A percentile compares a stretch with the other conserved stretches of the same genome.
These are phyloP conservation scores for Fraxinus paxiana DNA, from an alignment of 305 asterid genomes.

Conservation along the genomic window DNA sequence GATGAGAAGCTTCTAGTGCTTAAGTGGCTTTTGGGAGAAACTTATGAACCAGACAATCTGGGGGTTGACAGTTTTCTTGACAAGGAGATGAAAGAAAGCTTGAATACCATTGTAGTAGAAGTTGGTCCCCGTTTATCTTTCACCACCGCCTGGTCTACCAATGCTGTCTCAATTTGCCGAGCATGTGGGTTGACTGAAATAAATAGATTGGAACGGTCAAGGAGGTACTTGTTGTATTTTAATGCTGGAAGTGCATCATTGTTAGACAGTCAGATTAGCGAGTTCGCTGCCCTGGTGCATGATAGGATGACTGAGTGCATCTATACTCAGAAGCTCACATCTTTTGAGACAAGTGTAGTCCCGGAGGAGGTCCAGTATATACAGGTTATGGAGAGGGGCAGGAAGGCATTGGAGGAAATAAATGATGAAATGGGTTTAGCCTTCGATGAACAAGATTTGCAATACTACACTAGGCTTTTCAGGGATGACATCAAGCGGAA, in stretches of 20 bases:
- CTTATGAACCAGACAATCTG: constrained; percentile 73
- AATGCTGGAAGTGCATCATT: constrained; percentile 47
- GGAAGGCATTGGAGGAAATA: constrained; percentile 82
- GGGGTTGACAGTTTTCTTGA: constrained; percentile 59
- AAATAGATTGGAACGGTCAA: constrained; percentile 72
- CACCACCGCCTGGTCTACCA: constrained; percentile 94
- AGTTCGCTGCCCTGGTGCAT: constrained; percentile 74
- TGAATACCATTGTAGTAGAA: constrained; percentile 47
- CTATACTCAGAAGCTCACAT: constrained; percentile 60
- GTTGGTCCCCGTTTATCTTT: constrained; percentile 95
- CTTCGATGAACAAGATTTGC: constrained; percentile 91
- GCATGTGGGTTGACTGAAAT: constrained; percentile 79
- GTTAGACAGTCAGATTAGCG: constrained; percentile 54
- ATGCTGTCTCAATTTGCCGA: constrained; percentile 84
- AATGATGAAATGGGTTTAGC: constrained; percentile 87
- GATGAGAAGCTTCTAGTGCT: constrained; percentile 58
- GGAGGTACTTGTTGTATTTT: constrained; percentile 66
- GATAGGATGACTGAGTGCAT: constrained; percentile 93
- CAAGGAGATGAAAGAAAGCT: constrained; percentile 24
- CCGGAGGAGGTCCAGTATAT: constrained; percentile 69
- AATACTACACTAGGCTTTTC: constrained; percentile 82
- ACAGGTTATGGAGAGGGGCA: constrained; percentile 87
- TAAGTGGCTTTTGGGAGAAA: constrained; percentile 82
- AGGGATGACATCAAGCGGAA: constrained; percentile 70
- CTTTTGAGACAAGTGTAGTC: constrained; percentile 59